Evolutionary conservation across 2,329 filamentous ascomycete species (phyloP), one percentile per base, ranked within the genome.

Genomic region (Falciphora oryzae): DNA sequence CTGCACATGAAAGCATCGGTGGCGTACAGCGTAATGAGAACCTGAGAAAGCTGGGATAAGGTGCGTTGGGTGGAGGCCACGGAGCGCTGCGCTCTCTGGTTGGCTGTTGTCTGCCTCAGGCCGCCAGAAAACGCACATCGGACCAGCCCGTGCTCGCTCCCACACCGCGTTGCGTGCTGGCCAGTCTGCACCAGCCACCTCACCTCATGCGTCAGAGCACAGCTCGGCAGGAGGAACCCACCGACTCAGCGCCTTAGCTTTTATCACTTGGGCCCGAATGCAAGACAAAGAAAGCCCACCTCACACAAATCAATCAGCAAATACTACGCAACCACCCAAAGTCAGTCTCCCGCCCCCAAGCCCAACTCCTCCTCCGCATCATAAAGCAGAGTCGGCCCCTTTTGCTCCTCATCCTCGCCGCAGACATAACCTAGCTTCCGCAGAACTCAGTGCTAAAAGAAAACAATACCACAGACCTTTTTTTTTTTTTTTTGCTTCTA

Each of bases 241-340:
- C 44, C 44, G 22, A 53, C 22, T 53, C 44, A n/a, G 44, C 44
- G 44, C 44, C 44, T 22, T 10, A 53, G 44, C 44, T 53, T 53
- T 10, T 18, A 53, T 53, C 18, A 25, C 44, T 53, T 53, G 44
- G n/a, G 44, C 44, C 44, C 44, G 44, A 53, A 53, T 22, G 44
- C 44, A 25, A 44, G 44, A 53, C 44, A 53, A n/a, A 53, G 44
- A 53, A 53, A n/a, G 44, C 44, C 44, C 44, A 53, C 44, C 44
- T 53, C 44, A 53, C 44, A 53, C 44, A 53, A 53, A 53, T 53
- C 44, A 53, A 53, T 53, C 44, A n/a, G 44, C 44, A 53, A 53
- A 53, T 53, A 22, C 44, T n/a, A 53, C 44, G 44, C 44, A 53
- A 53, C 44, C 44, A 25, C 44, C 44, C 44, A 10, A 25, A 25